A percentile compares a stretch with the other conserved stretches of the same genome.
Conservation (phyloP, 2,329 filamentous ascomycete genomes). For the Ascomycota sp. region DNA sequence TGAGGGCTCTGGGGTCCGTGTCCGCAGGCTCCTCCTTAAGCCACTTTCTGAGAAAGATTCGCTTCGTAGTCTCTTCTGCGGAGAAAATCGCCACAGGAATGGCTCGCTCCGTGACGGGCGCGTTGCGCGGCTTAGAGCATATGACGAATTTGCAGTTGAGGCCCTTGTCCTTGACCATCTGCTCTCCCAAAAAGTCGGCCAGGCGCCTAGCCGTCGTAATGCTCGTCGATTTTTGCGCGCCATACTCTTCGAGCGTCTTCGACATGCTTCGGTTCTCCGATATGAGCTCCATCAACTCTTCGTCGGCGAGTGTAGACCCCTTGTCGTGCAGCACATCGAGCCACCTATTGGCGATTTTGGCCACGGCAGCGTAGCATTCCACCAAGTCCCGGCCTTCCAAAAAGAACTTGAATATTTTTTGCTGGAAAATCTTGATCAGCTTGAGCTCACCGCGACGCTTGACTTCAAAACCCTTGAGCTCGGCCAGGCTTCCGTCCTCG, state of each 20-base stretch:
- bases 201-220: conserved; percentile 92
- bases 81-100: conserved; percentile 95
- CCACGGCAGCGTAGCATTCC: conserved; percentile 80
- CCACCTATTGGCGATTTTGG: conserved; percentile 91
- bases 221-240: conserved; percentile 88
- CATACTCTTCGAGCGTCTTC: conserved; percentile 94
- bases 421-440: conserved; percentile 98
- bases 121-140: conserved; percentile 64
- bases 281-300: conserved; percentile 98
- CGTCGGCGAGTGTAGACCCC: conserved; percentile 76
- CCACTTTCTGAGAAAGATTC: conserved; percentile 85
- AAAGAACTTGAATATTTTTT: conserved; percentile 99
- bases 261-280: conserved; percentile 97
- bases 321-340: conserved; percentile 83
- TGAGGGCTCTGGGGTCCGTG: conserved; percentile 72
- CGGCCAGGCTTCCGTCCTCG: conserved; percentile 83
- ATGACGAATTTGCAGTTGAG: conserved; percentile 99
- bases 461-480: conserved; percentile 92
- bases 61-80: conserved; percentile 71
- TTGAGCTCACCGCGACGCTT: conserved; percentile 96
- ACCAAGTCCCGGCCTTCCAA: conserved; percentile 70
- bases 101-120: conserved; percentile 84
- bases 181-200: conserved; percentile 88
- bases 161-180: conserved; percentile 98
- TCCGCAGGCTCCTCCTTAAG: conserved; percentile 78